Conservation (phyloP, 495 filamentous ascomycete genomes). For the Aspergillus olivimuriae region DNA sequence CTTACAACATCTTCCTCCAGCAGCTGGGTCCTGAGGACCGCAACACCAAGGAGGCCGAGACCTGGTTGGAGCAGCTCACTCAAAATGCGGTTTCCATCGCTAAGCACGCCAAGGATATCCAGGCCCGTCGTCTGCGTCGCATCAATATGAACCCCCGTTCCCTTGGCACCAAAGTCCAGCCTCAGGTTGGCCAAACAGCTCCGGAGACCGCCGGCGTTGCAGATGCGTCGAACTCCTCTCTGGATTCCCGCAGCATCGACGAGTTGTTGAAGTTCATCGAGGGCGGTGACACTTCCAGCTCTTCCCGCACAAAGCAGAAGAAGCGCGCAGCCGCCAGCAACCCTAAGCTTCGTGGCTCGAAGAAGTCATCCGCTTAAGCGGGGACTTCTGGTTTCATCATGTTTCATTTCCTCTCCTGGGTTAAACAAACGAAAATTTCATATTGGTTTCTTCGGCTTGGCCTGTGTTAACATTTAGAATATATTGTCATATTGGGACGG, state of each 20-base stretch:
- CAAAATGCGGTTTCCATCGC: constrained; percentile 89
- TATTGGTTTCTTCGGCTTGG: constrained; percentile 17
- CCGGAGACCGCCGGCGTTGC: constrained; percentile 37
- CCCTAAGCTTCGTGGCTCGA: constrained; percentile 58
- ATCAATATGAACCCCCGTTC: constrained; percentile 51
- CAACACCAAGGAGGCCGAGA: constrained; percentile 92
- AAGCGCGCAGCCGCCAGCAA: constrained; percentile 63
- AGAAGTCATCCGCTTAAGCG: constrained; percentile 36
- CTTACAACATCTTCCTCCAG: constrained; percentile 86
- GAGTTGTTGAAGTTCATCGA: constrained; percentile 85
- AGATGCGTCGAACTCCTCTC: constrained; percentile 30
- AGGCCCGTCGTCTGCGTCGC: constrained; percentile 61
- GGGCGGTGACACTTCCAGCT: constrained; percentile 51
- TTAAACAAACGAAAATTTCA: constrained; percentile 10
- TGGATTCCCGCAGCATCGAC: constrained; percentile 75
- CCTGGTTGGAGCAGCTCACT: constrained; percentile 93
- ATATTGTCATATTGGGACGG: constrained; percentile 22
- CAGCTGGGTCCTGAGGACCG: constrained; percentile 81
- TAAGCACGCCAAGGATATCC: constrained; percentile 82
- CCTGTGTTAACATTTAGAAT: constrained; percentile 34
- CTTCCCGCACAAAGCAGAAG: constrained; percentile 49
- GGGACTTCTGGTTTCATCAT: constrained; percentile 9
- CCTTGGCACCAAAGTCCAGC: constrained; percentile 45
- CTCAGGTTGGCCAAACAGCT: constrained; percentile 49
- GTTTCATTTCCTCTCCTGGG: constrained; percentile 8